Evolutionary conservation across 2,329 filamentous ascomycete genomes (phyloP).

Genomic region (Sporothrix brasiliensis): DNA sequence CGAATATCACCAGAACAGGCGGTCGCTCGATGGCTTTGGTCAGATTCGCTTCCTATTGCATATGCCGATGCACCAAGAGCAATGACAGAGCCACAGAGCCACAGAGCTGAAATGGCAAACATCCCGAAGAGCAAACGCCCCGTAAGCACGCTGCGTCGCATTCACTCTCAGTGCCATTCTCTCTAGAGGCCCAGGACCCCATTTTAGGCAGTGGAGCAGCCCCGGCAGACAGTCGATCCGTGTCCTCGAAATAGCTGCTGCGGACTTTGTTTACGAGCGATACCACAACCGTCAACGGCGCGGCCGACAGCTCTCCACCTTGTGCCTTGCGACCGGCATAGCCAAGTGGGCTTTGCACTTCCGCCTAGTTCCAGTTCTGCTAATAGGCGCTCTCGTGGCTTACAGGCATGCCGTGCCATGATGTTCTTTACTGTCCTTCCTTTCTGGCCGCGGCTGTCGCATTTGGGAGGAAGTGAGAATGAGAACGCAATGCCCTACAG

Average conservation of each 20-base stretch:
- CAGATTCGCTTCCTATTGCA: neutral
- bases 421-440: neutral
- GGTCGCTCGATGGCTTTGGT: neutral
- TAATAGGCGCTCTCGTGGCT: slow-evolving; percentile 11
- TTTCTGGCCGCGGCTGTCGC: neutral
- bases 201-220: slow-evolving; percentile 27
- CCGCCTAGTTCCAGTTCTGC: neutral
- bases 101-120: neutral
- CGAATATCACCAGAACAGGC: neutral
- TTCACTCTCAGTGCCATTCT: slow-evolving; percentile 3
- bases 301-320: slow-evolving; percentile 27
- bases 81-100: slow-evolving; percentile 7
- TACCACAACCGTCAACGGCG: slow-evolving; percentile 23
- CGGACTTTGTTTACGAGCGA: slow-evolving; percentile 26
- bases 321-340: slow-evolving; percentile 15
- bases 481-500: neutral
- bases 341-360: neutral
- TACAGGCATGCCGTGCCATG: slow-evolving; percentile 18
- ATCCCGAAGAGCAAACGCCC: neutral
- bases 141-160: slow-evolving; percentile 12
- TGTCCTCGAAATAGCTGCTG: slow-evolving; percentile 17
- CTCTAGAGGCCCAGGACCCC: neutral
- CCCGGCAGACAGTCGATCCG: slow-evolving; percentile 13
- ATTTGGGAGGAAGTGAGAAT: neutral
- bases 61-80: slow-evolving; percentile 14